Conservation (phyloP, 768 basidiomycete species). For the Infundibulicybe gibba region DNA sequence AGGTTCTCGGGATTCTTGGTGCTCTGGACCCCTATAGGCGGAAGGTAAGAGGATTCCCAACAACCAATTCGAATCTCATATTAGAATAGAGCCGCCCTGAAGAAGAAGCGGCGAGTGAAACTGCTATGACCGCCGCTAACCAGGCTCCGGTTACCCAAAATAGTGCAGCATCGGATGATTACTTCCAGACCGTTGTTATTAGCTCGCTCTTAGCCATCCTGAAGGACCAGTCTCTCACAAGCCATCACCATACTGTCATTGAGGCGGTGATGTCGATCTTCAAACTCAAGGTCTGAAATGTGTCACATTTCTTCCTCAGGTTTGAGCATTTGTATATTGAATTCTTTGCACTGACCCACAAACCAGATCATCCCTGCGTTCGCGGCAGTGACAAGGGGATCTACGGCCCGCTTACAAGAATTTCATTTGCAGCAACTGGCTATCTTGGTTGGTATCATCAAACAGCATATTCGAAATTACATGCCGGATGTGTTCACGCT, state of each 20-base stretch:
- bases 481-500: conserved; percentile 81
- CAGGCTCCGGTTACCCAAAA: conserved; percentile 69
- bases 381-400: conserved; percentile 78
- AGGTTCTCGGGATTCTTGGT: conserved; percentile 93
- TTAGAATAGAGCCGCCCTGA: conserved; percentile 47
- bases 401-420: conserved; percentile 81
- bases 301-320: conserved; percentile 92
- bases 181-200: conserved; percentile 96
- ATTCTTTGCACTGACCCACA: background rate
- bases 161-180: conserved; percentile 79
- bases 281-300: conserved; percentile 95
- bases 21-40: conserved; percentile 95
- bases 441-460: conserved; percentile 93
- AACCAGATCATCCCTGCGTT: conserved; percentile 93
- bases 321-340: conserved; percentile 22
- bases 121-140: conserved; percentile 55
- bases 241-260: conserved; percentile 89
- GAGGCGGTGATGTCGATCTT: conserved; percentile 99
- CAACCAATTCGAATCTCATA: background rate
- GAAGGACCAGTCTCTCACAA: conserved; percentile 83
- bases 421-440: conserved; percentile 95
- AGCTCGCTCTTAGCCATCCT: conserved; percentile 82
- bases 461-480: conserved; percentile 94
- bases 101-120: conserved; percentile 62
- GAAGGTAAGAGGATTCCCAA: conserved; percentile 50